Percentiles rank a stretch among this genome's conserved stretches.
Conservation (phyloP, 306 rosid genomes). For the Corylus heterophylla region DNA sequence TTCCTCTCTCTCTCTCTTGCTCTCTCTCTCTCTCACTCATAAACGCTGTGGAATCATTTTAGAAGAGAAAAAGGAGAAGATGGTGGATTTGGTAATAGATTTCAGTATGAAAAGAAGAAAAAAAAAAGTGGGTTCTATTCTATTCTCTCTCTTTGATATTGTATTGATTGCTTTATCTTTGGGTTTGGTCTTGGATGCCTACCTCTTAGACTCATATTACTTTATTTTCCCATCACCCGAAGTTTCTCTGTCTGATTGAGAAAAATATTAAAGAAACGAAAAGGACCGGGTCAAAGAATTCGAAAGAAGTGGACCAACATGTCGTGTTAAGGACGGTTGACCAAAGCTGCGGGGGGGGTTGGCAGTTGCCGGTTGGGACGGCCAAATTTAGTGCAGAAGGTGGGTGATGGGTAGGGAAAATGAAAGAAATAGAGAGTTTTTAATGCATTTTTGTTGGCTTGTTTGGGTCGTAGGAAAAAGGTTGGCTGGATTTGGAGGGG, state of each 20-base stretch:
- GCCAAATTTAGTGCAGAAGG: constrained; percentile 36
- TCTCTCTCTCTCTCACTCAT: background rate
- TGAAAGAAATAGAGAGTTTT: background rate
- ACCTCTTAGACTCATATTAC: constrained; percentile 24
- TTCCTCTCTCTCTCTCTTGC: constrained; percentile 31
- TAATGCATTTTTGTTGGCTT: constrained; percentile 27
- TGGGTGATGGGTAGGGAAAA: constrained; percentile 11
- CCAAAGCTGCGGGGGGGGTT: constrained; percentile 34
- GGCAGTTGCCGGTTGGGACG: constrained; percentile 45
- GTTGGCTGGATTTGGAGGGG: constrained; percentile 32
- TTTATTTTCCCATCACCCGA: constrained; percentile 10
- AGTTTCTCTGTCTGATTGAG: constrained; percentile 8
- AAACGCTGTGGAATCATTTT: constrained; percentile 35
- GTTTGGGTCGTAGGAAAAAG: constrained; percentile 41
- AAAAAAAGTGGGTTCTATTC: constrained; percentile 28
- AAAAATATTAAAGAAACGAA: constrained; percentile 39
- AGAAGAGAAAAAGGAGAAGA: constrained; percentile 22
- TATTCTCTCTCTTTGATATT: constrained; percentile 1
- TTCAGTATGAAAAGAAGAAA: constrained; percentile 30
- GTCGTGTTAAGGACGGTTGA: constrained; percentile 77
- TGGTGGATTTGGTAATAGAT: constrained; percentile 72
- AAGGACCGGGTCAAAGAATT: constrained; percentile 68
- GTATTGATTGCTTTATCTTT: constrained; percentile 41
- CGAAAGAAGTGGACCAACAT: constrained; percentile 62
- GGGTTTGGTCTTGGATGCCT: constrained; percentile 49